phyloP scores from a whole-genome alignment of 192 early-diverging fungal genomes.

The Chytriomyces sp. region DNA sequence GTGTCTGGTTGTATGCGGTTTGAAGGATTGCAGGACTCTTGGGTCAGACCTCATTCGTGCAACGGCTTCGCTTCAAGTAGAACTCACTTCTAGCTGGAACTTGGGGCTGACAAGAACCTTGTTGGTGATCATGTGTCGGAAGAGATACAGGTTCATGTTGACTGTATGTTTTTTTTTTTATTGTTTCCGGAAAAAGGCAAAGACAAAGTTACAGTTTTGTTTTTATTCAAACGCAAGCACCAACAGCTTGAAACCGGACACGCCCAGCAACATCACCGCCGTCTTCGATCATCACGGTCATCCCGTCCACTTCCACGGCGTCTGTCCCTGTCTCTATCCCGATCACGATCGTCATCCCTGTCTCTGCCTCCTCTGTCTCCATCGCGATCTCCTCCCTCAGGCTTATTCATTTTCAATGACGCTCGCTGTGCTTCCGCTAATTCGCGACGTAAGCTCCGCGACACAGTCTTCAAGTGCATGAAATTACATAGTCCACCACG shows the following conservation, averaged over 20 bases:
- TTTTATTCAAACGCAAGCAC: too few relatives aligned
- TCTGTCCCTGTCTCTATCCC: not conserved
- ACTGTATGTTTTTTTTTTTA: too few relatives aligned
- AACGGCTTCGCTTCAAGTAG: too few relatives aligned
- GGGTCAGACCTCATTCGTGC: not conserved
- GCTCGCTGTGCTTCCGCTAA: slow-evolving; percentile 77
- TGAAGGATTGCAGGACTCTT: not conserved
- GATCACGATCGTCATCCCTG: not conserved
- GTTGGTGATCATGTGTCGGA: slow-evolving; percentile 52
- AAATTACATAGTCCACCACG: slow-evolving; percentile 98
- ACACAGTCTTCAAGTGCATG: slow-evolving; percentile 94
- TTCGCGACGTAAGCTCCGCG: slow-evolving; percentile 75
- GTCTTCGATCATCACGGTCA: not conserved
- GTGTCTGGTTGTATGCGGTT: slow-evolving; percentile 12
- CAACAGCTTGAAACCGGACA: too few relatives aligned
- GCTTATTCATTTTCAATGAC: slow-evolving; percentile 31
- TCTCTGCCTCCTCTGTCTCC: not conserved
- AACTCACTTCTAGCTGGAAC: slow-evolving; percentile 37
- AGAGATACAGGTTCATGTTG: slow-evolving; percentile 53
- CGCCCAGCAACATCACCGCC: not conserved
- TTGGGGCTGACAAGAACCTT: slow-evolving; percentile 49
- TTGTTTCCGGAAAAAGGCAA: too few relatives aligned
- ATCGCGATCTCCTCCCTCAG: slow-evolving; percentile 7
- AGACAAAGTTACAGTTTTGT: too few relatives aligned
- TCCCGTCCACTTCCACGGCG: not conserved